Conservation (phyloP, 2,329 filamentous ascomycete species). For the Scedosporium dehoogii region DNA sequence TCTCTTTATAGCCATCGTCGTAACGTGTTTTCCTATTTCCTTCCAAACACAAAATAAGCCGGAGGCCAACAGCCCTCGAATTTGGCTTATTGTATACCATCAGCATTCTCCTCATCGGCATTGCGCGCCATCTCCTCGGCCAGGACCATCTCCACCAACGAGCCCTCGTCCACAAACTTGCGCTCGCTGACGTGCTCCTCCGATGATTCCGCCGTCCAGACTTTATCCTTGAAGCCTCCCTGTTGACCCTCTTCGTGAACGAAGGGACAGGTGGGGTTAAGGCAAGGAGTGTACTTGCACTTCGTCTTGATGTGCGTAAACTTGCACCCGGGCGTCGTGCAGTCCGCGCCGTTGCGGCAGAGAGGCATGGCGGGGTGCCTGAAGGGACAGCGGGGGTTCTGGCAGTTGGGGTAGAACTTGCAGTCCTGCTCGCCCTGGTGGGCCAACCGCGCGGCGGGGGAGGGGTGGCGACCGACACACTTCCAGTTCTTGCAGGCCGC, state of each 20-base stretch:
- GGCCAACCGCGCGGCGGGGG: conserved; percentile 67
- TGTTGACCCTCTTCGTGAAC: conserved; percentile 88
- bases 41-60: background rate
- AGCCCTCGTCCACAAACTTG: conserved; percentile 69
- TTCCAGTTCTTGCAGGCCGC: conserved; percentile 94
- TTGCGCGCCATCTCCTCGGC: conserved; percentile 35
- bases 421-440: conserved; percentile 80
- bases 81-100: background rate
- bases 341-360: conserved; percentile 87
- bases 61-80: background rate
- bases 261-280: conserved; percentile 79
- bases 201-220: conserved; percentile 63
- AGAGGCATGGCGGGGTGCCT: conserved; percentile 77
- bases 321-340: conserved; percentile 70
- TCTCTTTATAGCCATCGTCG: background rate
- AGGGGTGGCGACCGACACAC: conserved; percentile 85
- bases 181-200: conserved; percentile 72
- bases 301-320: conserved; percentile 78
- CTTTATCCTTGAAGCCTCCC: conserved; percentile 76
- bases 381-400: conserved; percentile 80
- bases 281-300: conserved; percentile 87
- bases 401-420: conserved; percentile 86
- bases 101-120: background rate
- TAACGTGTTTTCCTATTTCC: background rate
- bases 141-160: conserved; percentile 62